Percentiles rank a stretch among this genome's conserved stretches.
These are phyloP conservation scores for Urtica urens DNA, from an alignment of 306 rosid genomes.

Conservation along the genomic window DNA sequence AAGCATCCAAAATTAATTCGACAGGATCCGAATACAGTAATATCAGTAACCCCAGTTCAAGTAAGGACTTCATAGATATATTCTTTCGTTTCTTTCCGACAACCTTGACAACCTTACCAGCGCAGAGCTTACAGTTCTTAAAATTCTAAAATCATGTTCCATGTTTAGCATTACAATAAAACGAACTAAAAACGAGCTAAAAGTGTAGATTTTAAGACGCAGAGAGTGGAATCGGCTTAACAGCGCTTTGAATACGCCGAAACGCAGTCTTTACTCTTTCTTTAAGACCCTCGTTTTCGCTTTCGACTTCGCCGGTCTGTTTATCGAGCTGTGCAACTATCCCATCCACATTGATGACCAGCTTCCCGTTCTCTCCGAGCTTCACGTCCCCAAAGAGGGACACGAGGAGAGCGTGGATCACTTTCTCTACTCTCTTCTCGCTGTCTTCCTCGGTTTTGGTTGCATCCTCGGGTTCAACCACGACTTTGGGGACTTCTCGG, in stretches of 20 bases:
- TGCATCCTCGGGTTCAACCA: conserved; percentile 58
- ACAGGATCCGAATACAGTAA: too few species aligned
- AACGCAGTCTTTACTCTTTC: conserved; percentile 73
- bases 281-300: conserved; percentile 83
- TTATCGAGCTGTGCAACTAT: conserved; percentile 66
- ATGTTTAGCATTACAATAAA: neutral
- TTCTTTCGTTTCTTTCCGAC: too few species aligned
- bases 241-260: conserved; percentile 55
- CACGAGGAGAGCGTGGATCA: conserved; percentile 59
- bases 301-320: conserved; percentile 70
- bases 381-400: conserved; percentile 79
- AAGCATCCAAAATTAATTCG: too few species aligned
- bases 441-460: conserved; percentile 53
- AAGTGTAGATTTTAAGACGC: conserved; percentile 28
- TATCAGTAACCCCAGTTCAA: too few species aligned
- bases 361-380: conserved; percentile 67
- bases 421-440: conserved; percentile 61
- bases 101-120: too few species aligned
- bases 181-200: neutral
- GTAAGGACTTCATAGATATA: too few species aligned
- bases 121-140: too few species aligned
- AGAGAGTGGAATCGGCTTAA: conserved; percentile 74
- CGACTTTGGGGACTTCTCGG: conserved; percentile 58
- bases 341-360: conserved; percentile 72
- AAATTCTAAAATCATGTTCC: neutral